Evolutionary conservation across 306 rosid species (phyloP).

Genomic region (Erythrophleum fordii): DNA sequence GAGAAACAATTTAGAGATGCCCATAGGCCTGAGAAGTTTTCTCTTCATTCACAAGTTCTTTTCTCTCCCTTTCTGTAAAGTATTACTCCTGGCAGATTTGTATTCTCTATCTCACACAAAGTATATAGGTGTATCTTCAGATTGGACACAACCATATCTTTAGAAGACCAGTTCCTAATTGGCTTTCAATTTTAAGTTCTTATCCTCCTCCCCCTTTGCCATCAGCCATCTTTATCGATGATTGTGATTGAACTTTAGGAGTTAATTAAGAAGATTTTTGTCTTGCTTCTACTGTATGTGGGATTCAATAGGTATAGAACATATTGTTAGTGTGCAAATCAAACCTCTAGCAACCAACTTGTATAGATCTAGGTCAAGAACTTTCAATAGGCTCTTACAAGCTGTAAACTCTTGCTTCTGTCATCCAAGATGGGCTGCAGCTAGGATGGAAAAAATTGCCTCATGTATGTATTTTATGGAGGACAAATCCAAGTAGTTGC

Average conservation of each 20-base stretch:
- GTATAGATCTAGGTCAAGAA: background rate
- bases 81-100: background rate
- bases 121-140: too few species aligned
- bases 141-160: too few species aligned
- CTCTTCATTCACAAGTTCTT: background rate
- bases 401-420: slow-evolving; percentile 8
- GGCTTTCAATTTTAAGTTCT: too few species aligned
- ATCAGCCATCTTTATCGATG: too few species aligned
- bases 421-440: background rate
- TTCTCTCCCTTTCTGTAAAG: background rate
- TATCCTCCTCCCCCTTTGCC: too few species aligned
- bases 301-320: background rate
- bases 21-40: slow-evolving; percentile 12
- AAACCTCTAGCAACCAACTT: background rate
- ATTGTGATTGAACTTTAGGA: too few species aligned
- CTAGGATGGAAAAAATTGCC: slow-evolving; percentile 8
- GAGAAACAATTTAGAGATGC: background rate
- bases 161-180: too few species aligned
- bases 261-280: background rate
- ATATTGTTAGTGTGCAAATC: background rate
- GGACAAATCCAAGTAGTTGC: background rate
- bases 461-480: background rate
- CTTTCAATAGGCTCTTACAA: background rate
- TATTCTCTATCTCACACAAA: background rate
- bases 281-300: background rate